Evolutionary conservation across 140 eudicot genomes (phyloP), one percentile per base, ranked within the genome.

Genomic region (Oenanthe javanica): DNA sequence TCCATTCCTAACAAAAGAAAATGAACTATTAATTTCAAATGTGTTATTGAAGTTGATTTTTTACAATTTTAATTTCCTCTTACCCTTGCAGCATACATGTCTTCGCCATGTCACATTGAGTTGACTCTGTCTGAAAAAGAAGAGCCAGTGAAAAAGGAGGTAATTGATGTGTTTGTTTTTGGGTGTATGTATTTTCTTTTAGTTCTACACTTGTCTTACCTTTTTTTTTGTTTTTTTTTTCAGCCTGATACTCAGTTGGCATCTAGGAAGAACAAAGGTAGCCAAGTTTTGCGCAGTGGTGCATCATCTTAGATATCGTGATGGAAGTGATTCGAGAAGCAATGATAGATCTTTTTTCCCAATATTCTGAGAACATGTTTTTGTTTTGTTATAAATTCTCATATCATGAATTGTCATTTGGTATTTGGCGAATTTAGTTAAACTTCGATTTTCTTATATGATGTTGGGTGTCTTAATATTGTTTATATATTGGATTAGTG

Each of bases 161-260:
- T 87, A 23, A 45, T 2, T 31, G 71, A 18, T 45, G 54, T 42
- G 46, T 23, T 78, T 78, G 8, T 76, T 13, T 46, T 45, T 46
- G 0, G 0, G 1, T 47, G 42, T 10, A 46, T 46, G 50, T 51
- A 4, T 74, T 9, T n/a, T 23, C 77, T 25, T 23, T n/a, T 27
- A 31, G 14, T 48, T 49, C 42, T 66, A 36, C 42, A n/a, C 0
- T 0, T 18, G 15, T 14, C 21, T 40, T 43, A 40, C 1, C 4
- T 2, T 4, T 63, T 1, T 4, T 61, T 1, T 19, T 18, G 1
- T 11, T 72, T 13, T 19, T n/a, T 45, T 25, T 43, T 88, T 84
- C 88, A 89, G 90, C 83, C 88, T 76, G 88, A 86, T 79, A 84
- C 82, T 78, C 92, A 88, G 78, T 84, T 88, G 88, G 92, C 92